A percentile compares a stretch with the other conserved stretches of the same genome.
phyloP scores from a whole-genome alignment of 495 filamentous ascomycete genomes.

The Haplographium delicatum region DNA sequence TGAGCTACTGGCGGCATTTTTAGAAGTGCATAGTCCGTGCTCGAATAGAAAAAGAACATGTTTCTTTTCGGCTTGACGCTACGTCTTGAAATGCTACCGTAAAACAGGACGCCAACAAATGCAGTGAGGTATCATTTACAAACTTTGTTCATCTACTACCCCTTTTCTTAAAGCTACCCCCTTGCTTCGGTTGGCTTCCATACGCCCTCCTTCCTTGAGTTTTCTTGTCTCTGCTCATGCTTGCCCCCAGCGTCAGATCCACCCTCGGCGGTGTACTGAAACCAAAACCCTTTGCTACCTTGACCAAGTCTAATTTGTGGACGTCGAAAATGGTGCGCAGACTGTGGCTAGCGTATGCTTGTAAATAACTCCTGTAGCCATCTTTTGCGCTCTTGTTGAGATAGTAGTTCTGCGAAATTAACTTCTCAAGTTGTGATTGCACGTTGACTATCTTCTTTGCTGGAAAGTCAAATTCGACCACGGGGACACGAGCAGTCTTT shows the following conservation, averaged over 20 bases:
- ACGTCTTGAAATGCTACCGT: too few species aligned
- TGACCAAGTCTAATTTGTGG: conserved; percentile 84
- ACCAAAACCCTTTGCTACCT: conserved; percentile 91
- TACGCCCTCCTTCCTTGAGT: conserved; percentile 69
- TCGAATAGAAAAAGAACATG: too few species aligned
- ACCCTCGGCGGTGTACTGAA: conserved; percentile 85
- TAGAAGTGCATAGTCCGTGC: too few species aligned
- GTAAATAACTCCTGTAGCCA: conserved; percentile 75
- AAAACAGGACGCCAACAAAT: conserved; percentile 23
- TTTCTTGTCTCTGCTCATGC: conserved; percentile 87
- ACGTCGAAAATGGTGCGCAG: conserved; percentile 90
- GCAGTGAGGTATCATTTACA: conserved; percentile 16
- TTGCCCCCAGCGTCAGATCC: conserved; percentile 81
- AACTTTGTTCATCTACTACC: conserved; percentile 8
- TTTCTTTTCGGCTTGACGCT: too few species aligned
- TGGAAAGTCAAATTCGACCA: conserved; percentile 95
- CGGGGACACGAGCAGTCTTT: conserved; percentile 85
- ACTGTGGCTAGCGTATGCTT: conserved; percentile 90
- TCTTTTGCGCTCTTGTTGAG: conserved; percentile 77
- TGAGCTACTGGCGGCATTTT: too few species aligned
- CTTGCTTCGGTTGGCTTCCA: conserved; percentile 54
- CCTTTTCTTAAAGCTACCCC: conserved; percentile 28
- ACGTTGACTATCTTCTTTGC: conserved; percentile 87
- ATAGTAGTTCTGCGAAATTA: conserved; percentile 94
- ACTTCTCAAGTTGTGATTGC: conserved; percentile 90